Evolutionary conservation across 106 monocot genomes (phyloP).

Genomic region (Acanthochlamys bracteata): DNA sequence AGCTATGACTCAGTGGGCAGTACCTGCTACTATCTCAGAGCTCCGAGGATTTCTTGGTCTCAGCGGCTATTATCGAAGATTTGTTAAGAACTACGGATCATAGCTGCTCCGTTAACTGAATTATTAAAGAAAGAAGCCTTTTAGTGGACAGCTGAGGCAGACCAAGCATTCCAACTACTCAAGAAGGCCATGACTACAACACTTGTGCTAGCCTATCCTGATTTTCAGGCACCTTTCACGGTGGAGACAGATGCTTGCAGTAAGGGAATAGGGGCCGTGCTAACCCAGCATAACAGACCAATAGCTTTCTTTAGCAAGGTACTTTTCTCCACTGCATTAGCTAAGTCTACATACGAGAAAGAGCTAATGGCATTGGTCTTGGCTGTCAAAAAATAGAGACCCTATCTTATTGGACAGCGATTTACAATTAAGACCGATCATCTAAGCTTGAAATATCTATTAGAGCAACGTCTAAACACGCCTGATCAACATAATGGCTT

Average conservation of each 20-base stretch:
- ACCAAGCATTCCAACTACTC: neutral
- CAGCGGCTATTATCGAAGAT: neutral
- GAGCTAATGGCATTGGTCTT: neutral
- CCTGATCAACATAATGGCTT: slow-evolving; percentile 4
- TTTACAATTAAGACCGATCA: slow-evolving; percentile 13
- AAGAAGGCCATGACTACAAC: neutral
- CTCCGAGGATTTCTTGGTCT: neutral
- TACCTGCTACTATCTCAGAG: neutral
- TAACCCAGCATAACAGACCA: neutral
- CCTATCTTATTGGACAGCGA: neutral
- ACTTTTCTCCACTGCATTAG: too few species aligned
- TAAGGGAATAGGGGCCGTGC: neutral
- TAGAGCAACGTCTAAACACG: neutral
- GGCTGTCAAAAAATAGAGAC: slow-evolving; percentile 15
- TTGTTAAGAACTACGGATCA: neutral
- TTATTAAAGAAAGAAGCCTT: neutral
- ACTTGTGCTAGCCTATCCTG: neutral
- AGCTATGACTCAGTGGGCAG: neutral
- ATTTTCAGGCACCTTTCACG: neutral
- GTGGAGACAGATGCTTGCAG: slow-evolving; percentile 7
- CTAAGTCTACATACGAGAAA: neutral
- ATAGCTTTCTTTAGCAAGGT: slow-evolving; percentile 1
- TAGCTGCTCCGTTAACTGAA: neutral
- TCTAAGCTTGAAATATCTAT: neutral
- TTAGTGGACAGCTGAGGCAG: neutral